phyloP scores from a whole-genome alignment of 2,329 filamentous ascomycete species.

The Paradendryphiella salina region DNA sequence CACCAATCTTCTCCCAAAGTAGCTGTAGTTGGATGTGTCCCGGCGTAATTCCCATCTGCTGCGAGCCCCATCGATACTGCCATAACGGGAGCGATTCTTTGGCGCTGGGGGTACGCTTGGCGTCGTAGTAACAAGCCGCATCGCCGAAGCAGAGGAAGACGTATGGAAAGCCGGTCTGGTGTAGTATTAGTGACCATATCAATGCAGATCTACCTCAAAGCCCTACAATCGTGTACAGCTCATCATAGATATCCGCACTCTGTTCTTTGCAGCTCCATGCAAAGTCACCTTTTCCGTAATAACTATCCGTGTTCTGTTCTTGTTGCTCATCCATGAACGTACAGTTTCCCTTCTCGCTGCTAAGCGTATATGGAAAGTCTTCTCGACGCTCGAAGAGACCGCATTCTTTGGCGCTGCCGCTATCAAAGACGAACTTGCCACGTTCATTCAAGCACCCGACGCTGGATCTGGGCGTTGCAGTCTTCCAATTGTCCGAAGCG shows the following conservation, averaged over 20 bases:
- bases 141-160: conserved; percentile 42
- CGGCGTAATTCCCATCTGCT: conserved; percentile 41
- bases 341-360: conserved; percentile 36
- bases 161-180: conserved; percentile 35
- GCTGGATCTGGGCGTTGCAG: conserved; percentile 25
- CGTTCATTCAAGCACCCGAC: conserved; percentile 35
- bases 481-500: conserved; percentile 33
- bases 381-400: conserved; percentile 28
- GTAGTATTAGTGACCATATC: background rate
- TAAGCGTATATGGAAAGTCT: conserved; percentile 37
- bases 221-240: conserved; percentile 41
- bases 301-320: conserved; percentile 36
- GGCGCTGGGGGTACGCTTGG: conserved; percentile 25
- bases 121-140: conserved; percentile 41
- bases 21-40: conserved; percentile 38
- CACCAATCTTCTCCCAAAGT: conserved; percentile 36
- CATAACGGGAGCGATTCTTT: conserved; percentile 30
- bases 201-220: background rate
- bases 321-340: conserved; percentile 36
- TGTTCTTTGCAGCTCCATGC: conserved; percentile 35
- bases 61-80: conserved; percentile 41
- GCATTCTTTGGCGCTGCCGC: conserved; percentile 17
- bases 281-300: conserved; percentile 31
- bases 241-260: conserved; percentile 29
- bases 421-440: conserved; percentile 29